These are phyloP conservation scores for Lichina pygmaea DNA, from an alignment of 495 filamentous ascomycete genomes.

Conservation along the genomic window DNA sequence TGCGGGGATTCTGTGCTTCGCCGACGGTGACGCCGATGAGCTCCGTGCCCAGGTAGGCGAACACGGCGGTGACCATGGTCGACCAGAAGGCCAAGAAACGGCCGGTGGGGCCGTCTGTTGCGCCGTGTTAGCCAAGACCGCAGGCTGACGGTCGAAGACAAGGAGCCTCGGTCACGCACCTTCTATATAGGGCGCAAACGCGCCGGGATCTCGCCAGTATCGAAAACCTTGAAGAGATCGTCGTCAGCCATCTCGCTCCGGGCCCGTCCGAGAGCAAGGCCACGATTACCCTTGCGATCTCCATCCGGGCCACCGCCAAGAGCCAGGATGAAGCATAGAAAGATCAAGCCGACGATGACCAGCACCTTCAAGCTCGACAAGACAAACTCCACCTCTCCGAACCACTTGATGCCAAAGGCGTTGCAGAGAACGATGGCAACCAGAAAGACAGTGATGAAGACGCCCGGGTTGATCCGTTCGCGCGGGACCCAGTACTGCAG, in stretches of 20 bases:
- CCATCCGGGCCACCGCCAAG: slow-evolving; percentile 49
- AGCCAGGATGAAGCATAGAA: slow-evolving; percentile 41
- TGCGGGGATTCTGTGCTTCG: slow-evolving; percentile 14
- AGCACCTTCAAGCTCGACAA: slow-evolving; percentile 33
- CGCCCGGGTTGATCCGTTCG: slow-evolving; percentile 37
- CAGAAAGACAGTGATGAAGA: slow-evolving; percentile 46
- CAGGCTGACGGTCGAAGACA: slow-evolving; percentile 9
- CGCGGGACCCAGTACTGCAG: slow-evolving; percentile 41
- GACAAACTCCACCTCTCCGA: slow-evolving; percentile 24
- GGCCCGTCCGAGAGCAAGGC: not conserved
- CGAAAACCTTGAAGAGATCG: slow-evolving; percentile 22
- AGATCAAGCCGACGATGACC: slow-evolving; percentile 34
- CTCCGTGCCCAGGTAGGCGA: slow-evolving; percentile 69
- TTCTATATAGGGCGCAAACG: slow-evolving; percentile 14
- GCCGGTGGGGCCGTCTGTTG: slow-evolving; percentile 14
- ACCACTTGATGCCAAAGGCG: slow-evolving; percentile 21
- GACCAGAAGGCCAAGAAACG: slow-evolving; percentile 56
- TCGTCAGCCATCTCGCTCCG: not conserved
- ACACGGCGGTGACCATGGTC: slow-evolving; percentile 50
- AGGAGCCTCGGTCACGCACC: slow-evolving; percentile 1
- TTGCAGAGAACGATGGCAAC: slow-evolving; percentile 33
- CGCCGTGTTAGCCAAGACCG: not conserved
- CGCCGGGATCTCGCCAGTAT: slow-evolving; percentile 53
- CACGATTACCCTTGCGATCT: slow-evolving; percentile 23
- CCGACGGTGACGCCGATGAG: slow-evolving; percentile 43